These are phyloP conservation scores for Trypanosoma avium DNA, from an alignment of 208 protist genomes.

Conservation along the genomic window DNA sequence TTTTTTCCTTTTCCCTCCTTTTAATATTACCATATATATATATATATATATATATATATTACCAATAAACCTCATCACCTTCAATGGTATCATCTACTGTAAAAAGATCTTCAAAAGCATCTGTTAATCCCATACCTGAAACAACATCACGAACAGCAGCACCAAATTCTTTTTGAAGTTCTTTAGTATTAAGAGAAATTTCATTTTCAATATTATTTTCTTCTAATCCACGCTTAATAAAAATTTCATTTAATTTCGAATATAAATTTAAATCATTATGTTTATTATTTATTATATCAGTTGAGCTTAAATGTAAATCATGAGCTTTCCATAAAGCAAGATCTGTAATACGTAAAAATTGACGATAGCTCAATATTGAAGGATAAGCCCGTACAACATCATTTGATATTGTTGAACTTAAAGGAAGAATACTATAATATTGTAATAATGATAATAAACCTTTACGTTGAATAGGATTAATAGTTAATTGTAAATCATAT, in stretches of 20 bases:
- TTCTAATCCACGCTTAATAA: constrained; percentile 13
- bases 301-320: not conserved
- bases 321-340: constrained; percentile 52
- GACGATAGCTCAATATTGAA: constrained; percentile 51
- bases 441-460: constrained; percentile 31
- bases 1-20: not conserved
- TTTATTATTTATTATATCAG: not conserved
- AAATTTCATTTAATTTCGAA: constrained; percentile 14
- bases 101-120: constrained; percentile 37
- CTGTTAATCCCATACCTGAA: constrained; percentile 49
- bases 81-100: constrained; percentile 17
- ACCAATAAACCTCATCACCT: constrained; percentile 28
- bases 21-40: too few species aligned
- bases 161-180: constrained; percentile 23
- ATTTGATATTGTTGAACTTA: not conserved
- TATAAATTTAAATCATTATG: not conserved
- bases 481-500: constrained; percentile 20
- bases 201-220: not conserved
- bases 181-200: not conserved
- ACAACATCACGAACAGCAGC: constrained; percentile 41
- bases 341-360: constrained; percentile 74
- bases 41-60: not conserved
- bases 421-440: constrained; percentile 38
- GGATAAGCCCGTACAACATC: constrained; percentile 41
- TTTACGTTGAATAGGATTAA: constrained; percentile 39